Conservation (phyloP, 202 grass and related monocot species). For the Musa balbisiana region DNA sequence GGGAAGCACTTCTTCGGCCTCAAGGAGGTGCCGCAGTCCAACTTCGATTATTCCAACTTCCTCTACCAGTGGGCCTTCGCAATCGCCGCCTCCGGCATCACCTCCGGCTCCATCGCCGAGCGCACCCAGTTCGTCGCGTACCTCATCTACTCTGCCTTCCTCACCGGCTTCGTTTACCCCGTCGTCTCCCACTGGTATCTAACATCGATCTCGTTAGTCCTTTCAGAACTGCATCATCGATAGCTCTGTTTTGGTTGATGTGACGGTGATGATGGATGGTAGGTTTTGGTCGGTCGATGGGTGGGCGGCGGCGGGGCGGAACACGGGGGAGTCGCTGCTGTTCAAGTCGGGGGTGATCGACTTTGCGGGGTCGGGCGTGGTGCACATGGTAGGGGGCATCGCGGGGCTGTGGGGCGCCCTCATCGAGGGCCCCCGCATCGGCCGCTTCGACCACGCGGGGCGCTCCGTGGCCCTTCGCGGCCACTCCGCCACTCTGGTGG, state of each 20-base stretch:
- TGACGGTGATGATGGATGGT: background rate
- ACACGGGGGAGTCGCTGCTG: background rate
- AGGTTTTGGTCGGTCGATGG: constrained; percentile 22
- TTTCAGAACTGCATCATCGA: background rate
- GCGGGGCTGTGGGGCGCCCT: constrained; percentile 15
- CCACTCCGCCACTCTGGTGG: constrained; percentile 20
- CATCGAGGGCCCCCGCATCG: constrained; percentile 17
- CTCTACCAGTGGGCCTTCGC: constrained; percentile 85
- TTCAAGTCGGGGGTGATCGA: constrained; percentile 17
- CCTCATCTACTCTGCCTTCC: constrained; percentile 77
- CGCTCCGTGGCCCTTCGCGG: constrained; percentile 7
- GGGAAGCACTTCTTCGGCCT: constrained; percentile 66
- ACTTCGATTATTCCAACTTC: constrained; percentile 61
- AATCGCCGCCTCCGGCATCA: constrained; percentile 75
- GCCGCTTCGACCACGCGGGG: constrained; percentile 9
- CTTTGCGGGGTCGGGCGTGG: constrained; percentile 19
- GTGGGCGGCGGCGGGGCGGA: constrained; percentile 4
- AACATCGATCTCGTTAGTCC: background rate
- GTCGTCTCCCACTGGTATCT: constrained; percentile 48
- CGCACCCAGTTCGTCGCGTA: constrained; percentile 70
- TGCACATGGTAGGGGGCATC: constrained; percentile 11
- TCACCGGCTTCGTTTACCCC: constrained; percentile 76
- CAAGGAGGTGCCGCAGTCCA: constrained; percentile 19
- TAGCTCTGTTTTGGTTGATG: background rate
- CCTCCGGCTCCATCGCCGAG: constrained; percentile 75